Conservation (phyloP, 2,329 filamentous ascomycete species). For the Aureobasidium leucospermi region DNA sequence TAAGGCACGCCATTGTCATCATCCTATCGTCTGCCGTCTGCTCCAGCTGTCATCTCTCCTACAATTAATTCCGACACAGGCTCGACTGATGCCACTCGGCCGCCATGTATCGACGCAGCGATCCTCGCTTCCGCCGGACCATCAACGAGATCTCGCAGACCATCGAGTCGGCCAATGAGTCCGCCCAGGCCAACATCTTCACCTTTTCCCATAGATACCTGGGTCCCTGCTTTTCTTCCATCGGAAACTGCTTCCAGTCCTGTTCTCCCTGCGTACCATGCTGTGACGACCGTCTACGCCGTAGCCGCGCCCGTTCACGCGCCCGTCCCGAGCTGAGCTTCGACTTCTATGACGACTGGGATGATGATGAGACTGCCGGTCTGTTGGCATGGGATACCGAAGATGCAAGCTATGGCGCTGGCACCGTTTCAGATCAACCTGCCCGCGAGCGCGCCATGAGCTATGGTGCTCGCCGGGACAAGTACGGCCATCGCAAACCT, state of each 20-base stretch:
- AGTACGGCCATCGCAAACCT: conserved; percentile 47
- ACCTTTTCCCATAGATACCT: conserved; percentile 81
- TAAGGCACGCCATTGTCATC: conserved; percentile 8
- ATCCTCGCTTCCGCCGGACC: conserved; percentile 84
- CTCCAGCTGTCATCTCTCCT: not conserved
- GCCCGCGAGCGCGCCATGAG: conserved; percentile 76
- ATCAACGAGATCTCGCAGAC: conserved; percentile 91
- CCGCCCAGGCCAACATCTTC: conserved; percentile 86
- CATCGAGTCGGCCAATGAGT: conserved; percentile 81
- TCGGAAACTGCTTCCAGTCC: conserved; percentile 57
- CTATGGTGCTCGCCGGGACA: conserved; percentile 64
- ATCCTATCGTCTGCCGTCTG: not conserved
- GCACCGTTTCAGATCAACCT: conserved; percentile 47
- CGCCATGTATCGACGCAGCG: conserved; percentile 54
- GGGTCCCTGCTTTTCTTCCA: conserved; percentile 64
- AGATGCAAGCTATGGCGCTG: conserved; percentile 39
- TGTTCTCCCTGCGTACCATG: conserved; percentile 70
- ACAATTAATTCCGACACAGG: not conserved
- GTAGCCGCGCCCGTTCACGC: conserved; percentile 54
- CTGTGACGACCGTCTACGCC: conserved; percentile 65
- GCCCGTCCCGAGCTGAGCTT: conserved; percentile 76
- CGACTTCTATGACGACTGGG: conserved; percentile 98
- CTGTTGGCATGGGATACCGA: conserved; percentile 73
- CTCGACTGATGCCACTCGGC: not conserved
- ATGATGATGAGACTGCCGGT: conserved; percentile 56